These are phyloP conservation scores for Turritis glabra DNA, from an alignment of 345 rosid species.

Conservation along the genomic window DNA sequence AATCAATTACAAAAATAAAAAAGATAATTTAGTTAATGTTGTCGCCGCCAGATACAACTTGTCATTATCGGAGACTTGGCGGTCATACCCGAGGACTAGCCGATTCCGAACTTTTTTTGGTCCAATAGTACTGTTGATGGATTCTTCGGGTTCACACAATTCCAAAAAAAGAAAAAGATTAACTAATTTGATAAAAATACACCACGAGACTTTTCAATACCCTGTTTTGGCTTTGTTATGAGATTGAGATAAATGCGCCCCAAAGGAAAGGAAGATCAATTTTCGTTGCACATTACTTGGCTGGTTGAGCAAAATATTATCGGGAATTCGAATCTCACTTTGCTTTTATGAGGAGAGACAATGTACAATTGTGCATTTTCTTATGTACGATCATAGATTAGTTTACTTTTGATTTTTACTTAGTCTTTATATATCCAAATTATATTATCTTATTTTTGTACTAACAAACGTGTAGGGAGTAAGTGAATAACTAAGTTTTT, in stretches of 20 bases:
- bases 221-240: background rate
- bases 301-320: too few species aligned
- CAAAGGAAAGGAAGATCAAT: background rate
- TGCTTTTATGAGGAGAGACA: too few species aligned
- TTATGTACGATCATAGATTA: too few species aligned
- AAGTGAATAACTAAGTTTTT: too few species aligned
- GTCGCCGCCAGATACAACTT: slow-evolving; percentile 16
- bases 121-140: too few species aligned
- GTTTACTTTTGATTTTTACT: too few species aligned
- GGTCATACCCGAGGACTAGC: slow-evolving; percentile 11
- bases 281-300: background rate
- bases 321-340: too few species aligned
- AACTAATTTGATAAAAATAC: too few species aligned
- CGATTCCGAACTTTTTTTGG: background rate
- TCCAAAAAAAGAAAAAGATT: background rate
- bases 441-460: too few species aligned
- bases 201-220: background rate
- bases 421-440: too few species aligned
- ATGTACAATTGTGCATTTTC: too few species aligned
- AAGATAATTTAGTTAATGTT: background rate
- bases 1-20: background rate
- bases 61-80: slow-evolving; percentile 25
- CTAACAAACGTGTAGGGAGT: too few species aligned
- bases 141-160: slow-evolving; percentile 28
- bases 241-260: background rate